A percentile compares a stretch with the other conserved stretches of the same genome.
Conservation (phyloP, 2,329 filamentous ascomycete genomes). For the Beauveria bassiana region DNA sequence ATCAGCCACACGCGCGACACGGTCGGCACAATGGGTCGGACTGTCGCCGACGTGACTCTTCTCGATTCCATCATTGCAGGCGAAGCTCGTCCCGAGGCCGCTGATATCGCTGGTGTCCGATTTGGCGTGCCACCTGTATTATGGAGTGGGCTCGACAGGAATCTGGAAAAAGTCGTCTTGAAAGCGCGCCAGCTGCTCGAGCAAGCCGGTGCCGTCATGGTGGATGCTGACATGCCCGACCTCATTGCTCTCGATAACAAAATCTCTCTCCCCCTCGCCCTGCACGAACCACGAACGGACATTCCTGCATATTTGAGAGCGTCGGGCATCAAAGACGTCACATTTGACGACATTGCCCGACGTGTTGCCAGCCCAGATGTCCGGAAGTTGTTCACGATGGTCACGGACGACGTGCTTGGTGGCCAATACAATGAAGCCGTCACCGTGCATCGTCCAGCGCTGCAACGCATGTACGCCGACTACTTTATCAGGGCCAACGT, state of each 20-base stretch:
- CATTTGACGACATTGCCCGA: constrained; percentile 3
- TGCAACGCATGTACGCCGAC: constrained; percentile 13
- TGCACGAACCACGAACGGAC: constrained; percentile 12
- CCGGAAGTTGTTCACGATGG: not conserved
- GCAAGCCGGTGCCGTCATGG: constrained; percentile 12
- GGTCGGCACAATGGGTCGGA: constrained; percentile 9
- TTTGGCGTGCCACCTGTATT: constrained; percentile 13
- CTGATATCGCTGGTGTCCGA: constrained; percentile 7
- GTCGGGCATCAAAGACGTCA: constrained; percentile 3
- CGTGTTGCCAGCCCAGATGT: constrained; percentile 14
- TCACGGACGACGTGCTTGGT: constrained; percentile 6
- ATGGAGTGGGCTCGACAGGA: constrained; percentile 14
- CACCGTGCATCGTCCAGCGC: constrained; percentile 13
- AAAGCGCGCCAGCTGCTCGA: constrained; percentile 6
- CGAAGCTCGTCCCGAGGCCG: not conserved
- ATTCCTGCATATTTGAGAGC: constrained; percentile 13
- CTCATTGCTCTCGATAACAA: constrained; percentile 10
- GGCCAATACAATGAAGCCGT: constrained; percentile 10
- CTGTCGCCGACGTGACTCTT: constrained; percentile 11
- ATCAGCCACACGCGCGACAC: constrained; percentile 13
- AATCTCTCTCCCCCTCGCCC: constrained; percentile 5
- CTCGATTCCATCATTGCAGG: constrained; percentile 12
- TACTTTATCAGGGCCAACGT: constrained; percentile 11
- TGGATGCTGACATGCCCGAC: constrained; percentile 13
- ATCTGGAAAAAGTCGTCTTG: constrained; percentile 6